Evolutionary conservation across 352 stramenopile genomes (phyloP).

Genomic region (Aphanomyces invadans): DNA sequence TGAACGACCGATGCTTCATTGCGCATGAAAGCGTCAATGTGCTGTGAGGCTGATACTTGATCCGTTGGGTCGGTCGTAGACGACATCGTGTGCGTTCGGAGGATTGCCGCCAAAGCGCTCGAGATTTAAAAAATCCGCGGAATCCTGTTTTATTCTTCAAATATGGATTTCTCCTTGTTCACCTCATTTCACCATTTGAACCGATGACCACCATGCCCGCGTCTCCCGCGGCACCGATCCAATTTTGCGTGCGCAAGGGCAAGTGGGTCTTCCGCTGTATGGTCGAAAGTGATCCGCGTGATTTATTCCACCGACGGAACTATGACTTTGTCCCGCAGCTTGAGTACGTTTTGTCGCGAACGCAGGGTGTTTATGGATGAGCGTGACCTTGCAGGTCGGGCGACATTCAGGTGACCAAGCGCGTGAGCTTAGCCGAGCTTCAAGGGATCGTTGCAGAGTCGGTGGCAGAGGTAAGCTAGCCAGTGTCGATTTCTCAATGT

Average conservation of each 20-base stretch:
- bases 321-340: conserved; percentile 1
- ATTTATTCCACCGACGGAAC: background rate
- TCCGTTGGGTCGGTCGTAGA: background rate
- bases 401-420: conserved; percentile 15
- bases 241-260: conserved; percentile 15
- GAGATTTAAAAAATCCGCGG: no score
- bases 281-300: background rate
- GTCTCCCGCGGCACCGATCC: background rate
- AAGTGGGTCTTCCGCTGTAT: conserved; percentile 15
- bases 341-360: background rate
- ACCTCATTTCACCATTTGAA: background rate
- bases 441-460: conserved; percentile 1
- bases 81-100: background rate
- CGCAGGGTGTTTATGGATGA: background rate
- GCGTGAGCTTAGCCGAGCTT: conserved; percentile 15
- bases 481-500: background rate
- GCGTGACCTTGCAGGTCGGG: background rate
- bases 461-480: background rate
- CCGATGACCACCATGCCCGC: background rate
- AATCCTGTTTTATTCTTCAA: background rate
- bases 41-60: background rate
- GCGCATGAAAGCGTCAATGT: background rate
- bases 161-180: no score
- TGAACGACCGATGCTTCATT: conserved; percentile 4
- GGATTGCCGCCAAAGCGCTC: background rate